These are phyloP conservation scores for Aquanectria penicillioides DNA, from an alignment of 2,329 filamentous ascomycete genomes.

Conservation along the genomic window DNA sequence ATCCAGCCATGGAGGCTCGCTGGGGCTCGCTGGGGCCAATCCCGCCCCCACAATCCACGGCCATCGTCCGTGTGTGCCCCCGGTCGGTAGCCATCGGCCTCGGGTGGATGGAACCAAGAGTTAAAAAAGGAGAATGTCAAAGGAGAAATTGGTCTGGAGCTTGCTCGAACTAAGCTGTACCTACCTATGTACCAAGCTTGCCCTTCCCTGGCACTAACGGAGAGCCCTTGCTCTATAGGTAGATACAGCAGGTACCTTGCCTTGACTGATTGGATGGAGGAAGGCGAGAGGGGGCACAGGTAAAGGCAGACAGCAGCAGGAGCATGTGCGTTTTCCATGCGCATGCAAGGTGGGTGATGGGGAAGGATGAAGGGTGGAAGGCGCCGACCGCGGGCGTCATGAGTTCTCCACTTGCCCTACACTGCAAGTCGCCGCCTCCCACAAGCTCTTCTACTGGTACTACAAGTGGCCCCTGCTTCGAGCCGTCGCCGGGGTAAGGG, in stretches of 20 bases:
- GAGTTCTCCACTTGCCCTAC: background rate
- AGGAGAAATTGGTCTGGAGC: too few relatives aligned
- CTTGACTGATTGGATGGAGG: background rate
- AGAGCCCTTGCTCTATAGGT: too few relatives aligned
- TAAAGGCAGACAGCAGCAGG: background rate
- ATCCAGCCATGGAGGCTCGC: constrained; percentile 10
- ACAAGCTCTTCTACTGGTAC: background rate
- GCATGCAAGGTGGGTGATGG: background rate
- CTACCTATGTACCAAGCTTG: too few relatives aligned
- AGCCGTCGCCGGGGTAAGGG: constrained; percentile 8
- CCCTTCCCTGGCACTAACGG: too few relatives aligned
- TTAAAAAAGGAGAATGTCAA: too few relatives aligned
- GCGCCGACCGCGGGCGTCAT: constrained; percentile 7
- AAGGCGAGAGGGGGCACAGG: too few relatives aligned
- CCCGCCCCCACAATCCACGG: constrained; percentile 25
- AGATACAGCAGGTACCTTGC: background rate
- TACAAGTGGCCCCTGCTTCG: background rate
- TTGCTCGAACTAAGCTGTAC: too few relatives aligned
- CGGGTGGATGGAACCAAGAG: constrained; percentile 45
- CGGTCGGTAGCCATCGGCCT: constrained; percentile 49
- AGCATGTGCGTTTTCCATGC: constrained; percentile 8
- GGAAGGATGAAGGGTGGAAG: background rate
- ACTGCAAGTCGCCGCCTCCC: background rate
- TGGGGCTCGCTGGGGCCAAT: background rate
- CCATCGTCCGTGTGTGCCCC: constrained; percentile 36